A percentile compares a stretch with the other conserved stretches of the same genome.
These are phyloP conservation scores for Lasiosphaeria miniovina DNA, from an alignment of 495 filamentous ascomycete genomes.

Conservation along the genomic window DNA sequence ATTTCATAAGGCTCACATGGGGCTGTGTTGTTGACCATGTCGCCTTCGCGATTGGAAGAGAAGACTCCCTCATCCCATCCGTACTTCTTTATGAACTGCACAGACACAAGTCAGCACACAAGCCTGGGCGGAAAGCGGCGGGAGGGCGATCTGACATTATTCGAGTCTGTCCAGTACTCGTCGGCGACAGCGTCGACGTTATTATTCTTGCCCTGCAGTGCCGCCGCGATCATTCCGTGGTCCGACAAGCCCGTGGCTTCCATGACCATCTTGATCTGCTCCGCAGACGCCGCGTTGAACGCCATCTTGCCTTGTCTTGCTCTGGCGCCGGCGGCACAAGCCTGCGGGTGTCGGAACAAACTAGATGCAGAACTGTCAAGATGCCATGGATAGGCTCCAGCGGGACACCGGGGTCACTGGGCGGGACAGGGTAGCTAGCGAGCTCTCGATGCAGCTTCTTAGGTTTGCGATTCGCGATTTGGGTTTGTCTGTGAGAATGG, in stretches of 20 bases:
- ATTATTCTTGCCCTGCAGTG: constrained; percentile 39
- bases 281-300: constrained; percentile 2
- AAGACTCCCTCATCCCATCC: constrained; percentile 50
- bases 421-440: background rate
- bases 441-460: no score
- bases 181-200: constrained; percentile 42
- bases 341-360: constrained; percentile 1
- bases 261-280: constrained; percentile 17
- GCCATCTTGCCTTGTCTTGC: constrained; percentile 16
- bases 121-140: background rate
- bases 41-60: constrained; percentile 43
- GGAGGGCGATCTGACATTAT: constrained; percentile 30
- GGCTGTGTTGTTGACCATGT: background rate
- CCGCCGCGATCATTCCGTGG: constrained; percentile 9
- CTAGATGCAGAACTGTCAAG: background rate
- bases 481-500: no score
- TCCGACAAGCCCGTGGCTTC: constrained; percentile 16
- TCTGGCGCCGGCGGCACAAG: constrained; percentile 5
- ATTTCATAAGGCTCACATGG: constrained; percentile 10
- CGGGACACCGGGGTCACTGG: background rate
- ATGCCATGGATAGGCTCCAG: constrained; percentile 5
- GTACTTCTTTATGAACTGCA: constrained; percentile 34
- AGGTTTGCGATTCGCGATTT: no score
- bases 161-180: constrained; percentile 43
- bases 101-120: constrained; percentile 14